phyloP scores from a whole-genome alignment of 1,284 basidiomycete genomes.

The Peniophora sp. region DNA sequence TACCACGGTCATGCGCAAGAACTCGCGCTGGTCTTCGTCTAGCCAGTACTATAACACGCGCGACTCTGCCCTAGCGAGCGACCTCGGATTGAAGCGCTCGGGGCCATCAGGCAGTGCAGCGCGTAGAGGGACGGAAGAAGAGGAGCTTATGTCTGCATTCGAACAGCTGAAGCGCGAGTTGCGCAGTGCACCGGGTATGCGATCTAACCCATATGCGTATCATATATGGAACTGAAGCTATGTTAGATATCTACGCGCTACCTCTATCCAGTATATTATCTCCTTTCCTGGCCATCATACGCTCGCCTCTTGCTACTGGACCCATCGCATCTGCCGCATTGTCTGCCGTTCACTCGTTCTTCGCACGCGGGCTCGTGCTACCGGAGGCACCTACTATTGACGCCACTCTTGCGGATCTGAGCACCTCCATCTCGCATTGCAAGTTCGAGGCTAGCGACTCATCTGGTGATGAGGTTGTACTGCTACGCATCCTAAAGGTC shows the following conservation, averaged over 20 bases:
- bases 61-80: slow-evolving; percentile 60
- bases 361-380: slow-evolving; percentile 69
- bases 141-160: slow-evolving; percentile 86
- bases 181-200: slow-evolving; percentile 66
- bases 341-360: slow-evolving; percentile 82
- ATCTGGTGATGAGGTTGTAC: slow-evolving; percentile 92
- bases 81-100: slow-evolving; percentile 64
- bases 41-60: slow-evolving; percentile 50
- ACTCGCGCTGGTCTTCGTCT: slow-evolving; percentile 84
- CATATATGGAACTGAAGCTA: background rate
- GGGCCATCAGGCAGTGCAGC: slow-evolving; percentile 27
- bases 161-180: slow-evolving; percentile 77
- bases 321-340: slow-evolving; percentile 90
- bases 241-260: slow-evolving; percentile 48
- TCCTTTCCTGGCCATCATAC: slow-evolving; percentile 90
- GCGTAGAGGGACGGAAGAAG: slow-evolving; percentile 48
- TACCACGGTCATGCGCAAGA: slow-evolving; percentile 95
- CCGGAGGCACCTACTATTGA: slow-evolving; percentile 44
- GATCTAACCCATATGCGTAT: background rate
- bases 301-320: slow-evolving; percentile 88
- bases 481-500: slow-evolving; percentile 87
- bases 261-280: slow-evolving; percentile 59
- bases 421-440: slow-evolving; percentile 88
- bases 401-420: slow-evolving; percentile 74
- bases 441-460: slow-evolving; percentile 97